These are phyloP conservation scores for Geopyxis carbonaria DNA, from an alignment of 495 filamentous ascomycete genomes.

Conservation along the genomic window DNA sequence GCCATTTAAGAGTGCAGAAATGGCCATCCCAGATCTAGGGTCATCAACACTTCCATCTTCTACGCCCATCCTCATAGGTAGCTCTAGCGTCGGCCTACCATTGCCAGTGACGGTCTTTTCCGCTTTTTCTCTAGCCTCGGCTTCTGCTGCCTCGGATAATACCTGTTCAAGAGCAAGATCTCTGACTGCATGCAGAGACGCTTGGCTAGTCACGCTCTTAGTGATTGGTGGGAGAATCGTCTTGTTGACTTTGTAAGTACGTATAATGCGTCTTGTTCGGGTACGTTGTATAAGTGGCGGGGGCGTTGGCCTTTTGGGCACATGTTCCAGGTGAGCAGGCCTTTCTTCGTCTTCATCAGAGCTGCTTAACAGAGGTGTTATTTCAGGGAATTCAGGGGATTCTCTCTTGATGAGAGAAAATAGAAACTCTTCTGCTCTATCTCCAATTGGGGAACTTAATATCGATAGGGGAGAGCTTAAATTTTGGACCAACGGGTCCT, in stretches of 20 bases:
- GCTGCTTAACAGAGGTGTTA: neutral
- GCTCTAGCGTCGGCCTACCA: too few species aligned
- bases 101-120: too few species aligned
- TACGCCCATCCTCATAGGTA: too few species aligned
- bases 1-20: too few species aligned
- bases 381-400: neutral
- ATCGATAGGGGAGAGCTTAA: conserved; percentile 8
- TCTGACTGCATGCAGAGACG: conserved; percentile 4
- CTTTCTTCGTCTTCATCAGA: neutral
- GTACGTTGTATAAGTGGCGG: conserved; percentile 8
- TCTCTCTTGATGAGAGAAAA: neutral
- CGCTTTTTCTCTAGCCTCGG: too few species aligned
- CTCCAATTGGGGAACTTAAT: conserved; percentile 7
- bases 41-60: too few species aligned
- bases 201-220: conserved; percentile 19
- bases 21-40: too few species aligned
- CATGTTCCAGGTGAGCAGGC: too few species aligned
- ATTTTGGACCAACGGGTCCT: too few species aligned
- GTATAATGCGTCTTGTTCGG: conserved; percentile 17
- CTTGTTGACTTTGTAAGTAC: conserved; percentile 23
- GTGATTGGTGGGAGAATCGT: conserved; percentile 17
- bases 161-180: neutral
- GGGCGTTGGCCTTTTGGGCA: too few species aligned
- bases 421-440: conserved; percentile 6
- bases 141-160: neutral